phyloP scores from a whole-genome alignment of 306 rosid species.

The Fragaria ananassa region DNA sequence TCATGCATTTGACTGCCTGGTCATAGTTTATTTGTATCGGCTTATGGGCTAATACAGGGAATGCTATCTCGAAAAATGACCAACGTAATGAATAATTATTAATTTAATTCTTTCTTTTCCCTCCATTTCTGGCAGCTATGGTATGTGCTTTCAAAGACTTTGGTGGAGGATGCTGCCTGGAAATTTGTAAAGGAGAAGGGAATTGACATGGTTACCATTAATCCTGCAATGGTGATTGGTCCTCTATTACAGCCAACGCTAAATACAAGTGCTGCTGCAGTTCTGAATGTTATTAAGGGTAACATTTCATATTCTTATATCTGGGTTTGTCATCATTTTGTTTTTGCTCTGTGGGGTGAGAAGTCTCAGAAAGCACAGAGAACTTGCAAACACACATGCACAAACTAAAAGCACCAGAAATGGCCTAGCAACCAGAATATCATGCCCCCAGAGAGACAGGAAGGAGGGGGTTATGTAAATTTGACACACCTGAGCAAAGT shows the following conservation, averaged over 20 bases:
- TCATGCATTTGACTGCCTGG: not conserved
- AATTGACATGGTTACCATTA: conserved; percentile 65
- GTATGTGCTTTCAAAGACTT: conserved; percentile 75
- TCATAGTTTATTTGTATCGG: not conserved
- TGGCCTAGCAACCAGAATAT: not conserved
- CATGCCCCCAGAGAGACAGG: not conserved
- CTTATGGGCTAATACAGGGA: not conserved
- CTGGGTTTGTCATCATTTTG: not conserved
- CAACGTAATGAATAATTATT: not conserved
- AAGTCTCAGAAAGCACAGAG: not conserved
- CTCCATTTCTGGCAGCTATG: conserved; percentile 44
- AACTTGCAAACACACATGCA: not conserved
- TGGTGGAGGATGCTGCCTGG: conserved; percentile 94
- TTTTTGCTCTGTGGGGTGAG: not conserved
- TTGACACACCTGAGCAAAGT: not conserved
- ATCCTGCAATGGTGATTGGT: conserved; percentile 73
- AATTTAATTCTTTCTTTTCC: not conserved
- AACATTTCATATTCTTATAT: conserved; percentile 1
- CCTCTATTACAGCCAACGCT: conserved; percentile 75
- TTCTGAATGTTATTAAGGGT: conserved; percentile 62
- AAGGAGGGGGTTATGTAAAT: not conserved
- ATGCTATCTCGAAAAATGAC: not conserved
- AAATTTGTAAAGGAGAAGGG: conserved; percentile 65
- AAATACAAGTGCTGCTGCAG: conserved; percentile 47
- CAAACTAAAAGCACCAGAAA: not conserved